phyloP scores from a whole-genome alignment of 768 basidiomycete genomes.

The Kwoniella sp. region DNA sequence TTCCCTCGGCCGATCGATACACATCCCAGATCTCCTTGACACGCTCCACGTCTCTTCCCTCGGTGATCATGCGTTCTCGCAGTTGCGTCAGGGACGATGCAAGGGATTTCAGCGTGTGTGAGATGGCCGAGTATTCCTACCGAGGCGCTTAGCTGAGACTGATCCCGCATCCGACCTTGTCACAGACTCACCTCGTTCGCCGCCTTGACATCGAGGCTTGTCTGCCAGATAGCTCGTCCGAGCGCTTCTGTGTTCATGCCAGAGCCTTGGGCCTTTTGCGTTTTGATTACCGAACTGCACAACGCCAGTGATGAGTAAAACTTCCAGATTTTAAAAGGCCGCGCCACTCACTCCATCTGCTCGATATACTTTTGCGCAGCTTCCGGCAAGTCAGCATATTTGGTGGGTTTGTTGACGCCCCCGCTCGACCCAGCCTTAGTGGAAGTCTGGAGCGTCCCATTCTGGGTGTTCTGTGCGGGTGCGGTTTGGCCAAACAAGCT shows the following conservation, averaged over 20 bases:
- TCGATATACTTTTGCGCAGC: slow-evolving; percentile 33
- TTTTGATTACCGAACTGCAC: slow-evolving; percentile 28
- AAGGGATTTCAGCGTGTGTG: slow-evolving; percentile 26
- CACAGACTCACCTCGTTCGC: slow-evolving; percentile 28
- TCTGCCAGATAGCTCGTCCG: slow-evolving; percentile 39
- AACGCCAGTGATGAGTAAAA: background rate
- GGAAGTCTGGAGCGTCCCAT: slow-evolving; percentile 5
- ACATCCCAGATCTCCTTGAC: slow-evolving; percentile 39
- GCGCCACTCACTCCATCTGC: slow-evolving; percentile 35
- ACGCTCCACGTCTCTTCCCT: slow-evolving; percentile 30
- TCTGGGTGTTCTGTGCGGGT: slow-evolving; percentile 8
- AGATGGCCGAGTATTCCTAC: slow-evolving; percentile 35
- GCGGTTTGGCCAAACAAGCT: slow-evolving; percentile 18
- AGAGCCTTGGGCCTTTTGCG: slow-evolving; percentile 29
- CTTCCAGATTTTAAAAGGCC: background rate
- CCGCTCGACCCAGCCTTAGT: slow-evolving; percentile 3
- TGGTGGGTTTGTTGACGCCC: slow-evolving; percentile 34
- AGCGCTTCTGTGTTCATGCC: slow-evolving; percentile 30
- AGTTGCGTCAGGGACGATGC: slow-evolving; percentile 18
- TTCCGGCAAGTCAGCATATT: slow-evolving; percentile 39
- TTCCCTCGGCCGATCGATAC: slow-evolving; percentile 28
- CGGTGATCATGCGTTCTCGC: slow-evolving; percentile 22
- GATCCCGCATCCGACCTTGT: background rate
- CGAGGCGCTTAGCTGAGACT: no score
- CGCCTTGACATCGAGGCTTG: slow-evolving; percentile 28